phyloP scores from a whole-genome alignment of 1,284 basidiomycete genomes.

The Sanguinoderma infundibulare region DNA sequence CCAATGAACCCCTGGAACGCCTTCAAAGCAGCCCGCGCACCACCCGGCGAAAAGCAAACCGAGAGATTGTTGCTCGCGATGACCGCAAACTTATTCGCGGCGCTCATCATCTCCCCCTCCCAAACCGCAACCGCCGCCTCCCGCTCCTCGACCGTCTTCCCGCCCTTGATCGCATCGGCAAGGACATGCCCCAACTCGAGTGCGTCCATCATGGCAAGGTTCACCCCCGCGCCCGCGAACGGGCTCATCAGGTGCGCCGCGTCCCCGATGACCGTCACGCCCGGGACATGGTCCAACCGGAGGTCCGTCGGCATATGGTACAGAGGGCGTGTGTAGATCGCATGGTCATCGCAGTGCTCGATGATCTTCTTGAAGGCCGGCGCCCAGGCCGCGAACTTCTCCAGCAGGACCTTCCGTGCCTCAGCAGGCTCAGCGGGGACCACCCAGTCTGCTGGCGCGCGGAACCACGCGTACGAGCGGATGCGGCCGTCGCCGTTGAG shows the following conservation, averaged over 20 bases:
- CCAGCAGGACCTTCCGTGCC: neutral
- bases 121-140: neutral
- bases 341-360: neutral
- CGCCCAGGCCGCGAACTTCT: conserved; percentile 1
- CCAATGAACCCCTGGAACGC: neutral
- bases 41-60: neutral
- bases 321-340: neutral
- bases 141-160: neutral
- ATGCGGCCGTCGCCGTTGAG: conserved; percentile 3
- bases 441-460: neutral
- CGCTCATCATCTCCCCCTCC: neutral
- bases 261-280: conserved; percentile 2
- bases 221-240: conserved; percentile 2
- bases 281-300: neutral
- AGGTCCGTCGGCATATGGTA: neutral
- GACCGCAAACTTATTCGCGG: neutral
- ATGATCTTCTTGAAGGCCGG: neutral
- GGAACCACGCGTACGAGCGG: neutral
- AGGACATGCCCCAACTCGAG: neutral
- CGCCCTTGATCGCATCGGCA: neutral
- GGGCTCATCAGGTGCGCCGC: conserved; percentile 5
- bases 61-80: neutral
- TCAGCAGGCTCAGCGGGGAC: neutral
- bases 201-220: neutral
- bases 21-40: neutral